These are phyloP conservation scores for Backusella liffmaniae DNA, from an alignment of 192 early-diverging fungal genomes.

Conservation along the genomic window DNA sequence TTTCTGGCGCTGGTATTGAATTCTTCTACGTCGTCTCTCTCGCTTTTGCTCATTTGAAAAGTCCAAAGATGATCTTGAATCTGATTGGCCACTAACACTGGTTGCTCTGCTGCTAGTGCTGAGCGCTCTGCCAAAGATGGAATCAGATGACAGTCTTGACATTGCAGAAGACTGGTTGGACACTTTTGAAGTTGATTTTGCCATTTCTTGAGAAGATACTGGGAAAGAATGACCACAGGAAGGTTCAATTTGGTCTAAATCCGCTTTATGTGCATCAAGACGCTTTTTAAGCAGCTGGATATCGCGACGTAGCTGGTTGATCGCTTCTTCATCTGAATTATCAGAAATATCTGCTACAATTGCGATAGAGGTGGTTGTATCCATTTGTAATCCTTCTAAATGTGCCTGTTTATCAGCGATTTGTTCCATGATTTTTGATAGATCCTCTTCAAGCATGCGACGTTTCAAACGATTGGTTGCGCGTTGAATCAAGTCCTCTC, in stretches of 20 bases:
- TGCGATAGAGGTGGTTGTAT: constrained; percentile 7
- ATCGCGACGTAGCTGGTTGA: background rate
- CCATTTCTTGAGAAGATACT: background rate
- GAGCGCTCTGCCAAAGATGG: constrained; percentile 17
- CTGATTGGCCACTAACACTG: background rate
- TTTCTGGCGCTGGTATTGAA: background rate
- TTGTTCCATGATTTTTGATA: constrained; percentile 10
- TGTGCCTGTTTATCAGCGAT: background rate
- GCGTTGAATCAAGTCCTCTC: constrained; percentile 23
- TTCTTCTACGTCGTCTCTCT: constrained; percentile 12
- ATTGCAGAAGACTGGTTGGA: constrained; percentile 1
- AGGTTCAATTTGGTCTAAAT: background rate
- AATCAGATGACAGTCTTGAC: constrained; percentile 24
- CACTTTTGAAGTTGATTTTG: background rate
- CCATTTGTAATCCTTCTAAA: constrained; percentile 7
- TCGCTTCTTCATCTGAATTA: background rate
- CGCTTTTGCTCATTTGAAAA: background rate
- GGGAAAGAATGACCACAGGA: background rate
- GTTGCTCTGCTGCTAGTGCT: constrained; percentile 1
- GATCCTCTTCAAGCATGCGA: constrained; percentile 21
- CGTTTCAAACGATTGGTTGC: constrained; percentile 25
- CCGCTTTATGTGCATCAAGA: constrained; percentile 4
- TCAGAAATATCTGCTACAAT: background rate
- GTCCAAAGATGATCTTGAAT: background rate
- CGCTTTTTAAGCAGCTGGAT: constrained; percentile 18